A percentile compares a stretch with the other conserved stretches of the same genome.
These are phyloP conservation scores for Xylariaceae sp. DNA, from an alignment of 2,329 filamentous ascomycete genomes.

Conservation along the genomic window DNA sequence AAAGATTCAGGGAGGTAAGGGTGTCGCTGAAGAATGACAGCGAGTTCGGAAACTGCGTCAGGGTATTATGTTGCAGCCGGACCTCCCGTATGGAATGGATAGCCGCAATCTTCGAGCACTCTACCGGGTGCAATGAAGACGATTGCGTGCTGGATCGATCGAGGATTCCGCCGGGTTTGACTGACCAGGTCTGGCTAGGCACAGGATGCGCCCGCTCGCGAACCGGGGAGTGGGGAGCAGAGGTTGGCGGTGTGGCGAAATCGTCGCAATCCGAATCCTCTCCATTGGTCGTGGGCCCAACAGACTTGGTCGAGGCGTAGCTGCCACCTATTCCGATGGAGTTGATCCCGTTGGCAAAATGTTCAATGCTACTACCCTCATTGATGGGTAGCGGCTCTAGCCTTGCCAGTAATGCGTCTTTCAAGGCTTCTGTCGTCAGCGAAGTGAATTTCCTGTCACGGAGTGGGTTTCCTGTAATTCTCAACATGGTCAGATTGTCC, in stretches of 20 bases:
- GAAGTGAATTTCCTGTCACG: slow-evolving; percentile 80
- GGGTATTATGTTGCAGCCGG: slow-evolving; percentile 71
- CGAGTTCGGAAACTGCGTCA: slow-evolving; percentile 63
- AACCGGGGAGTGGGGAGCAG: slow-evolving; percentile 44
- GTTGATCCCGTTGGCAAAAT: slow-evolving; percentile 26
- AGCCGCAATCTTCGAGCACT: slow-evolving; percentile 50
- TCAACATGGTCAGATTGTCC: slow-evolving; percentile 68
- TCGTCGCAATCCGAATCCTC: slow-evolving; percentile 49
- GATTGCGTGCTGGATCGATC: slow-evolving; percentile 65
- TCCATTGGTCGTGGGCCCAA: slow-evolving; percentile 20
- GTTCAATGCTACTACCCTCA: slow-evolving; percentile 19
- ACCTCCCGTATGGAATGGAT: slow-evolving; percentile 50
- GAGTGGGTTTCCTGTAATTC: slow-evolving; percentile 83
- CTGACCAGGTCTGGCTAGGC: slow-evolving; percentile 45
- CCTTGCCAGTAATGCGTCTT: slow-evolving; percentile 62
- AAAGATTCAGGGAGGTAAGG: slow-evolving; percentile 66
- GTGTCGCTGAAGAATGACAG: slow-evolving; percentile 66
- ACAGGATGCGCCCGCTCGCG: slow-evolving; percentile 44
- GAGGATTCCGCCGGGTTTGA: slow-evolving; percentile 57
- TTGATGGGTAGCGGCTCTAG: slow-evolving; percentile 50
- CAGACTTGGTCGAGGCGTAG: neutral
- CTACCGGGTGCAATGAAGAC: slow-evolving; percentile 52
- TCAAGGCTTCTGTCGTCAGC: slow-evolving; percentile 75
- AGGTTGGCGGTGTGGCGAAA: slow-evolving; percentile 54
- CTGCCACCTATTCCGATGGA: slow-evolving; percentile 23